phyloP scores from a whole-genome alignment of 805 yeast genomes.

The Starmerella vitae region DNA sequence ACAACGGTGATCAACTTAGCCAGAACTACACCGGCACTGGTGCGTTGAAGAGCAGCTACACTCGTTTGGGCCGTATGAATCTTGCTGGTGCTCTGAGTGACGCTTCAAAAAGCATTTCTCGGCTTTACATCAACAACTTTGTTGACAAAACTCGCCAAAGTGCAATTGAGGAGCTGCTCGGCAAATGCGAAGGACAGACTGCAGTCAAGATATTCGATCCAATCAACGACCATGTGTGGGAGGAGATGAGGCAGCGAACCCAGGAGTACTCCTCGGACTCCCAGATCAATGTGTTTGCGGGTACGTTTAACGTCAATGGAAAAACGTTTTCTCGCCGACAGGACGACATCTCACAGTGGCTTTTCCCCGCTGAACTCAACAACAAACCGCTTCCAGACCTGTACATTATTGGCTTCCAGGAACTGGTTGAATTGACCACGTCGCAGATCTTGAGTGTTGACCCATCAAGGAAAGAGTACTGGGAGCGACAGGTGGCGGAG shows the following conservation, averaged over 20 bases:
- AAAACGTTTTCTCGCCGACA: conserved; percentile 29
- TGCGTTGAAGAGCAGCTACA: conserved; percentile 86
- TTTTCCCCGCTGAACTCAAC: conserved; percentile 44
- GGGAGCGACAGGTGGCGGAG: conserved; percentile 57
- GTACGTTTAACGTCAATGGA: conserved; percentile 84
- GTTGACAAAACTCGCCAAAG: conserved; percentile 82
- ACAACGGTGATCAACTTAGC: conserved; percentile 92
- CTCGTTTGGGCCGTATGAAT: conserved; percentile 92
- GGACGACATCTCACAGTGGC: conserved; percentile 56
- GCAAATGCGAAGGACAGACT: conserved; percentile 57
- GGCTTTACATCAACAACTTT: conserved; percentile 92
- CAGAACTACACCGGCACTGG: conserved; percentile 96
- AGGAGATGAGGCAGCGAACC: conserved; percentile 39
- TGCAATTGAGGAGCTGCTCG: conserved; percentile 77
- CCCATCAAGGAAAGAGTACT: conserved; percentile 55
- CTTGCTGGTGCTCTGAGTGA: conserved; percentile 95
- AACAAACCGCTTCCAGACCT: conserved; percentile 44
- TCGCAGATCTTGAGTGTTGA: conserved; percentile 82
- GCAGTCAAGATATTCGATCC: conserved; percentile 78
- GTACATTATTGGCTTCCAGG: conserved; percentile 86
- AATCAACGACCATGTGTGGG: conserved; percentile 66
- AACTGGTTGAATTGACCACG: conserved; percentile 83
- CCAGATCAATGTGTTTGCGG: conserved; percentile 54
- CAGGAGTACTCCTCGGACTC: conserved; percentile 47
- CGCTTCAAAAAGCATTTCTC: conserved; percentile 86